These are phyloP conservation scores for Gossypium raimondii DNA, from an alignment of 345 rosid genomes.

Conservation along the genomic window DNA sequence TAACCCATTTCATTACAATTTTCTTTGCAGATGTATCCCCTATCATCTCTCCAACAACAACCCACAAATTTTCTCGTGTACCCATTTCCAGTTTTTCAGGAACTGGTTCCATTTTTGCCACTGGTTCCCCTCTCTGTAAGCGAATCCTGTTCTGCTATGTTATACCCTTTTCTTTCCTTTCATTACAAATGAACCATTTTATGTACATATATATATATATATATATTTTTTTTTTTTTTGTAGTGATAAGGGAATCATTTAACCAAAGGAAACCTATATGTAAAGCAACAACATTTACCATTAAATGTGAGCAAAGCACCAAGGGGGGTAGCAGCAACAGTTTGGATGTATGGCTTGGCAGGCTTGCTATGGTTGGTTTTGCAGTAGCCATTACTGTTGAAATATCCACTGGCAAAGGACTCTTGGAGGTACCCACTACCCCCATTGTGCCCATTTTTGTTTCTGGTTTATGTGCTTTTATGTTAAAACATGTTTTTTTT, in stretches of 20 bases:
- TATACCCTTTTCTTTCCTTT: not conserved
- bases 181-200: too few relatives aligned
- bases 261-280: slow-evolving; percentile 28
- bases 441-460: not conserved
- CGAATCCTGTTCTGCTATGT: not conserved
- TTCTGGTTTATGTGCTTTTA: not conserved
- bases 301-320: slow-evolving; percentile 68
- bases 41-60: slow-evolving; percentile 24
- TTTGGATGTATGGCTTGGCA: slow-evolving; percentile 87
- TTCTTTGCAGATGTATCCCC: slow-evolving; percentile 36
- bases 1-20: not conserved
- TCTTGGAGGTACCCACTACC: slow-evolving; percentile 57
- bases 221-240: slow-evolving; percentile 18
- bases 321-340: slow-evolving; percentile 34
- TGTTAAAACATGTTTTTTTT: not conserved
- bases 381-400: slow-evolving; percentile 71
- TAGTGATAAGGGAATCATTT: slow-evolving; percentile 37
- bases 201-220: too few relatives aligned
- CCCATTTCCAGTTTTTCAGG: slow-evolving; percentile 32
- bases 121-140: slow-evolving; percentile 66
- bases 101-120: slow-evolving; percentile 39
- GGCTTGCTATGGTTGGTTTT: slow-evolving; percentile 88
- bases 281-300: slow-evolving; percentile 42
- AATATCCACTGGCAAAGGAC: slow-evolving; percentile 81
- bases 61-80: slow-evolving; percentile 22